Conservation (phyloP, 148 eudicot species). For the Chenopodium album region DNA sequence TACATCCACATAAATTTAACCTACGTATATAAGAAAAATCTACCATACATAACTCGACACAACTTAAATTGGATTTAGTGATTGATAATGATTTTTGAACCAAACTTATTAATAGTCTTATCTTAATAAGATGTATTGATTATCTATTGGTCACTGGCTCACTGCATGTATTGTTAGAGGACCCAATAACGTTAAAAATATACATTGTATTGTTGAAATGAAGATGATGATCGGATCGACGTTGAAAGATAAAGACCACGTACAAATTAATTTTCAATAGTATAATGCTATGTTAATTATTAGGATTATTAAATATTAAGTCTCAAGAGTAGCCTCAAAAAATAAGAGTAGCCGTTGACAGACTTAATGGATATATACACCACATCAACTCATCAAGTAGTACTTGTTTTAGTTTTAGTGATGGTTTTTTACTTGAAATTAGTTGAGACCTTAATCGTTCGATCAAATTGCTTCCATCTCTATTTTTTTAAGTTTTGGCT, state of each 20-base stretch:
- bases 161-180: not conserved
- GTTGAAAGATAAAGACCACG: not conserved
- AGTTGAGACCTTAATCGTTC: no score
- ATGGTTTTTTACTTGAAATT: no score
- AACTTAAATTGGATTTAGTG: not conserved
- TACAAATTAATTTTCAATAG: not conserved
- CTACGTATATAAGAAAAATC: no score
- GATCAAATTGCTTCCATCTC: no score
- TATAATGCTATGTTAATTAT: no score
- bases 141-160: not conserved
- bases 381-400: no score
- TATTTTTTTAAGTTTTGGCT: no score
- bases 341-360: not conserved
- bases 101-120: not conserved
- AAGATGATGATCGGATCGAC: not conserved
- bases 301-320: no score
- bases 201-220: not conserved
- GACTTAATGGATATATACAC: not conserved
- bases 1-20: no score
- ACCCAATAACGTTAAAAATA: not conserved
- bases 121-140: not conserved
- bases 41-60: no score
- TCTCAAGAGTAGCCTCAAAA: not conserved
- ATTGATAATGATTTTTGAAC: not conserved
- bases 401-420: no score